A percentile compares a stretch with the other conserved stretches of the same genome.
Conservation (phyloP, 306 rosid genomes). For the Dryas alaskensis region DNA sequence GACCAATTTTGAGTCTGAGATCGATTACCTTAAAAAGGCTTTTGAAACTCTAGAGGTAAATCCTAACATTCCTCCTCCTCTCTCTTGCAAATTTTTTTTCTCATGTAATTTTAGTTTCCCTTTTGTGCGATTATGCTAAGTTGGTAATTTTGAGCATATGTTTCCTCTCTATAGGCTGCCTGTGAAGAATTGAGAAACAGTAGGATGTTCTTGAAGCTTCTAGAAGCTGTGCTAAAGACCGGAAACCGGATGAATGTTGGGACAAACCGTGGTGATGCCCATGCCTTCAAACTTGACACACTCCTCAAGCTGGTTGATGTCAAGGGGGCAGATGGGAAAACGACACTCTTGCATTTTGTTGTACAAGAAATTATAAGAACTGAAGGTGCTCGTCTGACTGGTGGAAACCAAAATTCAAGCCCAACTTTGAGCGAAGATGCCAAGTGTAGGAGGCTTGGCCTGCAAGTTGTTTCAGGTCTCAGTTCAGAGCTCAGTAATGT, state of each 20-base stretch:
- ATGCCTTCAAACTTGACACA: slow-evolving; percentile 98
- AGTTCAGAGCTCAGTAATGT: slow-evolving; percentile 78
- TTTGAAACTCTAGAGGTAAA: slow-evolving; percentile 83
- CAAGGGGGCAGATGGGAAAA: slow-evolving; percentile 91
- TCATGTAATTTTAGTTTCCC: background rate
- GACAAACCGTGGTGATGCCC: slow-evolving; percentile 95
- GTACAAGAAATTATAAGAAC: slow-evolving; percentile 94
- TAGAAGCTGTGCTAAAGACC: slow-evolving; percentile 92
- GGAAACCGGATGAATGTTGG: slow-evolving; percentile 99
- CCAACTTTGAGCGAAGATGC: slow-evolving; percentile 53
- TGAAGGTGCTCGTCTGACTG: slow-evolving; percentile 69
- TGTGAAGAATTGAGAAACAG: slow-evolving; percentile 91
- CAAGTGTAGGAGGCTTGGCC: slow-evolving; percentile 77
- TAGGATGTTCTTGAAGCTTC: slow-evolving; percentile 92
- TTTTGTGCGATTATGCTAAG: background rate
- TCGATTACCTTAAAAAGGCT: slow-evolving; percentile 75
- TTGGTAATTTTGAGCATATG: background rate
- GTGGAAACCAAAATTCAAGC: slow-evolving; percentile 42
- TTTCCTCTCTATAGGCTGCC: slow-evolving; percentile 47
- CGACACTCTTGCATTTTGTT: slow-evolving; percentile 87
- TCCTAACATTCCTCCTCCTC: background rate
- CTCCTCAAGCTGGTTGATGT: slow-evolving; percentile 89
- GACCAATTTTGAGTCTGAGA: slow-evolving; percentile 84
- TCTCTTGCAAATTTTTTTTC: background rate
- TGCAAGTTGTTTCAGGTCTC: slow-evolving; percentile 77